Conservation (phyloP, 139 green algal species). For the Tetratostichococcus sp. region DNA sequence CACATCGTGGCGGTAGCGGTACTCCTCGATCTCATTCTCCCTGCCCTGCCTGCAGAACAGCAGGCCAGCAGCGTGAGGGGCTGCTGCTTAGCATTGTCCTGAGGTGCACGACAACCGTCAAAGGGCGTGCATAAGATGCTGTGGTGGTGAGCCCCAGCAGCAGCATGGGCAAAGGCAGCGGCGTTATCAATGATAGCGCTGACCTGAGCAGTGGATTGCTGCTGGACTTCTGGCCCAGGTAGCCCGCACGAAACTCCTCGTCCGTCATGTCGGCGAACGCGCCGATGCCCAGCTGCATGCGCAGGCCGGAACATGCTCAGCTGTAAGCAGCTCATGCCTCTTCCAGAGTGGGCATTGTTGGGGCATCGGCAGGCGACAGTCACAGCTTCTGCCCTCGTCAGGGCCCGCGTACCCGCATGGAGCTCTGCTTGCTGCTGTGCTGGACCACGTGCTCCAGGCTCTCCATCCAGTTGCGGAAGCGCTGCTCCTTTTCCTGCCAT, state of each 20-base stretch:
- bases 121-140: no score
- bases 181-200: no score
- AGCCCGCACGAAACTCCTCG: slow-evolving; percentile 64
- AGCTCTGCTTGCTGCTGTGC: background rate
- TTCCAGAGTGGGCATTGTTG: background rate
- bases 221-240: slow-evolving; percentile 39
- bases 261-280: slow-evolving; percentile 75
- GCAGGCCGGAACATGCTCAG: no score
- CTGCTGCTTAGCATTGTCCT: no score
- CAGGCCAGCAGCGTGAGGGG: background rate
- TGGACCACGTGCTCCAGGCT: background rate
- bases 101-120: no score
- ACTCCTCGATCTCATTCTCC: slow-evolving; percentile 1
- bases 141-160: no score
- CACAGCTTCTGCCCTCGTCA: background rate
- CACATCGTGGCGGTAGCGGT: slow-evolving; percentile 28
- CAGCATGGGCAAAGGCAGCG: no score
- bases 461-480: background rate
- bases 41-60: background rate
- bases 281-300: background rate
- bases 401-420: background rate
- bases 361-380: background rate
- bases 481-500: background rate
- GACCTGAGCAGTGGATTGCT: slow-evolving; percentile 1
- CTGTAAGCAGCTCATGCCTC: background rate